Evolutionary conservation across 805 yeast species (phyloP), one percentile per base, ranked within the genome.

Genomic region (Yarrowia keelungensis): DNA sequence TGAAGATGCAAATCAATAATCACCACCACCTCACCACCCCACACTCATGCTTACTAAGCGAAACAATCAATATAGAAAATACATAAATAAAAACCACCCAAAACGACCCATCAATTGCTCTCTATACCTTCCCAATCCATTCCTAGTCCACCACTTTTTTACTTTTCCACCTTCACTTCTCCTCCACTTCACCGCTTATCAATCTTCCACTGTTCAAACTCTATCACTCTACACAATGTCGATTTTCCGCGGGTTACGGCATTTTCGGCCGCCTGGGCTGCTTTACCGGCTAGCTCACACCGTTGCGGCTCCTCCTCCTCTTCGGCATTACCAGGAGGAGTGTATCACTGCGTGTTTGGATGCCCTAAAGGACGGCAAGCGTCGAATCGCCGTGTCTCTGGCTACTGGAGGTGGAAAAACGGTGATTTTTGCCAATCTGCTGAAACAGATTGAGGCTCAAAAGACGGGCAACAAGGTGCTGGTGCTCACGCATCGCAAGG

Each of bases 321-420:
- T 83, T 5, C 74, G 87, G 22, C 81, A 79, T 9, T 93, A 93
- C 75, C 98, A 93, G 75, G 77, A 82, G 36, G 87, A 89, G 53
- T 93, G 97, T 65, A 84, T 92, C 2, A 75, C 83, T 0, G 76
- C 81, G 0, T 86, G 93, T 42, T 72, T 86, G 0, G 72, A 76
- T 0, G 83, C 91, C 0, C 75, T 89, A 1, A 73, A 77, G 0
- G 69, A 73, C 0, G 87, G 88, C 0, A 72, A 77, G 1, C 77
- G 82, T 19, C 80, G 95, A 59, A 84, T 92, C 0, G 97, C 94
- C 0, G 92, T 92, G 1, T 89, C 92, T 38, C 77, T 93, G 46
- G 97, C 97, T 14, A 94, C 98, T 0, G 98, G 98, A 0, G 95
- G 97, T 12, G 98, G 98, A 5, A 93, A 93, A 74, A 93, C 98